Evolutionary conservation across 1,139 yeast species (phyloP).

Genomic region (Diutina scorzettiae): DNA sequence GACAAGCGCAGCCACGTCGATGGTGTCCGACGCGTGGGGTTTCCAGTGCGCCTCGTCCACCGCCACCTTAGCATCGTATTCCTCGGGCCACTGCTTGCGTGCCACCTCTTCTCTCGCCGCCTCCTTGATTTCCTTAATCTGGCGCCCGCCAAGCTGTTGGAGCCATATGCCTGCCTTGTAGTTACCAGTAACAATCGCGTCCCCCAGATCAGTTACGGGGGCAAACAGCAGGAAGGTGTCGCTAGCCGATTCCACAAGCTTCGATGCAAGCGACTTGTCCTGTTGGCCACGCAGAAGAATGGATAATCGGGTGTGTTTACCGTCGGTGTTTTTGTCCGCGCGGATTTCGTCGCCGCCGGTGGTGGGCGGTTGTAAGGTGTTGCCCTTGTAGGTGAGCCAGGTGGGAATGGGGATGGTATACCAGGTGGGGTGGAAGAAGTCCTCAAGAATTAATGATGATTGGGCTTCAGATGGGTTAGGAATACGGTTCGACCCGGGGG

Average conservation of each 20-base stretch:
- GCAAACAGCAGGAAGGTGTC: conserved; percentile 47
- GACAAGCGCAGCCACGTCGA: conserved; percentile 33
- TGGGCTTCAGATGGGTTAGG: conserved; percentile 45
- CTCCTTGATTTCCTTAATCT: conserved; percentile 25
- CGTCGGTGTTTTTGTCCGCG: background rate
- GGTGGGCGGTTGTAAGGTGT: conserved; percentile 16
- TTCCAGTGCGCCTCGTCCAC: conserved; percentile 7
- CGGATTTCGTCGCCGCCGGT: background rate
- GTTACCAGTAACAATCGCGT: conserved; percentile 50
- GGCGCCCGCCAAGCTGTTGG: conserved; percentile 53
- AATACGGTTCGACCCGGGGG: conserved; percentile 16
- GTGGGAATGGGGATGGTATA: conserved; percentile 68
- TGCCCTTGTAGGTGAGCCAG: conserved; percentile 56
- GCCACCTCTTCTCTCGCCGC: conserved; percentile 9
- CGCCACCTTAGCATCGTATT: conserved; percentile 2
- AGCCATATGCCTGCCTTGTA: conserved; percentile 69
- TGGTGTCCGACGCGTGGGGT: background rate
- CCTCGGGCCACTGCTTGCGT: conserved; percentile 7
- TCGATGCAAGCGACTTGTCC: background rate
- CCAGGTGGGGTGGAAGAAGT: conserved; percentile 81
- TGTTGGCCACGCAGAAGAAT: background rate
- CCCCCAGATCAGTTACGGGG: conserved; percentile 62
- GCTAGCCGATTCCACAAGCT: background rate
- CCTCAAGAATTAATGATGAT: conserved; percentile 57
- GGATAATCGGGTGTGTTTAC: background rate